Evolutionary conservation across 768 basidiomycete genomes (phyloP), one percentile per base, ranked within the genome.

Genomic region (Coprinellus aureogranulatus): DNA sequence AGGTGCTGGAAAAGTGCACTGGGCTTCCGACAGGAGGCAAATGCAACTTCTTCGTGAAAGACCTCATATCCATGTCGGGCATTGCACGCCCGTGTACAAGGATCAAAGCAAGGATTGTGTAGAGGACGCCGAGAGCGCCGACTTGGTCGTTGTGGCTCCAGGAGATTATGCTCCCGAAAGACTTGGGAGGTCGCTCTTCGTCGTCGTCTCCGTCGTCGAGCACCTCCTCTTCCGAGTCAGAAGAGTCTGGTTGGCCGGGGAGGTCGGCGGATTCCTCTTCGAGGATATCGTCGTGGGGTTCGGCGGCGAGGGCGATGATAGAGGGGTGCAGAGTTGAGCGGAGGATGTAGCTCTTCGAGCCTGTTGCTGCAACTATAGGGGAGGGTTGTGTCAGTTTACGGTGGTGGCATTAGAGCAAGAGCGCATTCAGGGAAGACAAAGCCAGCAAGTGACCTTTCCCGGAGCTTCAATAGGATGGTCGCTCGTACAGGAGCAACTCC

Each of bases 261-360:
- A 77, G 79, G 20, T 81, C 80, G 4, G 75, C 70, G 10, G 68
- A 72, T 54, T 81, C 80, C 14, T 76, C 76, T 22, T 81, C 80
- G 0, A 78, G 71, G 37, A 85, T 78, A 50, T 82, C 77, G 49
- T 81, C 80, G 60, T 85, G 81, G 0, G 82, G 78, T 16, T 78
- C 64, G 2, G 82, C 77, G 0, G 90, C 85, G 28, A 78, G 73
- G 55, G 83, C 81, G 51, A 94, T 83, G 53, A 96, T 73, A 12
- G 68, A 60, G 0, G 82, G 70, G 54, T 91, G 75, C 16, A 97
- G 79, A 1, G 68, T 74, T 1, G 93, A 94, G 46, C 94, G 88
- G 18, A 97, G 76, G 44, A 95, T 89, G 67, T 89, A 98, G 5
- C 85, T 84, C 65, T 91, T 93, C 1, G 90, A 85, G 1, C 89